phyloP scores from a whole-genome alignment of 805 yeast species.

The Kluyveromyces wickerhamii region DNA sequence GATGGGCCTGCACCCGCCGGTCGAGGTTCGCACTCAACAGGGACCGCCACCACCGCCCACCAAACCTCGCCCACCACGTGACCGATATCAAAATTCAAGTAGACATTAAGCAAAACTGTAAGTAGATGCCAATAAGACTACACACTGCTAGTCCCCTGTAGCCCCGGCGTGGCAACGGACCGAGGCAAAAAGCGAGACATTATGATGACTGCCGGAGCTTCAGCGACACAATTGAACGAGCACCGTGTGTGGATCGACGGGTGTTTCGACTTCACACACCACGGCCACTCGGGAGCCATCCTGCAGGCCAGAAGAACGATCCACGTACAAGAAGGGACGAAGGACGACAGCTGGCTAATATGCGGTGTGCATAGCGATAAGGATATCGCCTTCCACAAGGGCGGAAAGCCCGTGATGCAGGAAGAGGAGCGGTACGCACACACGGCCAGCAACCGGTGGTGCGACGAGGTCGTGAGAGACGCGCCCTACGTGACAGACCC shows the following conservation, averaged over 20 bases:
- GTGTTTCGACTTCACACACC: slow-evolving; percentile 96
- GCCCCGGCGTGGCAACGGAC: too few species aligned
- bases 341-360: slow-evolving; percentile 8
- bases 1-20: neutral
- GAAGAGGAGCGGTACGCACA: slow-evolving; percentile 74
- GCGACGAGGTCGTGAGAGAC: slow-evolving; percentile 53
- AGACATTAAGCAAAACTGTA: too few species aligned
- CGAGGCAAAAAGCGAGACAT: too few species aligned
- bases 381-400: slow-evolving; percentile 75
- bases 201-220: too few species aligned
- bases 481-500: slow-evolving; percentile 94
- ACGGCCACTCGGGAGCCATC: slow-evolving; percentile 97
- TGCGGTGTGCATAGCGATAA: slow-evolving; percentile 87
- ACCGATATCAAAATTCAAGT: too few species aligned
- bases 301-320: slow-evolving; percentile 86
- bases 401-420: slow-evolving; percentile 92
- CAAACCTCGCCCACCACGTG: neutral
- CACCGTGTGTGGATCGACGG: slow-evolving; percentile 89
- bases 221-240: slow-evolving; percentile 1
- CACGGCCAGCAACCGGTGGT: slow-evolving; percentile 88
- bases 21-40: neutral
- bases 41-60: neutral
- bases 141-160: too few species aligned
- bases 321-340: neutral
- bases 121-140: too few species aligned